These are phyloP conservation scores for Candida sphagnicola DNA, from an alignment of 805 yeast species.

Conservation along the genomic window DNA sequence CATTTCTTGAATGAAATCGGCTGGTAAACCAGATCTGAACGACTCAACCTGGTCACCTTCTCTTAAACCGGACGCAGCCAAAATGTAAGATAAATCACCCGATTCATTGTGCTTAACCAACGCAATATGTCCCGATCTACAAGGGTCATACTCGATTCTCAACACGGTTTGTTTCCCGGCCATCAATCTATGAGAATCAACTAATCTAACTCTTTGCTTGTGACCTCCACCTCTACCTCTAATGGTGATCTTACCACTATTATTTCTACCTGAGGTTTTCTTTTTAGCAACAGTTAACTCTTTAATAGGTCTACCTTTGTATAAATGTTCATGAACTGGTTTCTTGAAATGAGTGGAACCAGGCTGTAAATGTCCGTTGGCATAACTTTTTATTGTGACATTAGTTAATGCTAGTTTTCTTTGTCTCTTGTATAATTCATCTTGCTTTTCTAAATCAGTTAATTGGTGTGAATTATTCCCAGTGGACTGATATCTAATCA, in stretches of 20 bases:
- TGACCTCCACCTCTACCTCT: conserved; percentile 98
- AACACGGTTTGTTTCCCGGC: conserved; percentile 76
- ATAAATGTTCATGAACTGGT: conserved; percentile 82
- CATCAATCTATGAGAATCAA: conserved; percentile 67
- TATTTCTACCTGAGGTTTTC: conserved; percentile 83
- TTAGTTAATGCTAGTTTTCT: conserved; percentile 66
- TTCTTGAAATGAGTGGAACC: conserved; percentile 84
- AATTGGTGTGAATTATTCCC: conserved; percentile 13
- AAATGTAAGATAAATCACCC: conserved; percentile 66
- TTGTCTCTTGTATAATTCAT: conserved; percentile 66
- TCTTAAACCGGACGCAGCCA: conserved; percentile 90
- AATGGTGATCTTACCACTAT: conserved; percentile 82
- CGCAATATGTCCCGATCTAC: conserved; percentile 91
- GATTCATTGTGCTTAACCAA: conserved; percentile 63
- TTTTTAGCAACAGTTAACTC: conserved; percentile 70
- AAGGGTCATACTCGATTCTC: conserved; percentile 94
- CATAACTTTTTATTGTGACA: conserved; percentile 68
- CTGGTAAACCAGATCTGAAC: conserved; percentile 84
- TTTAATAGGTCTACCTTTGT: conserved; percentile 78
- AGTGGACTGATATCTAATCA: conserved; percentile 11
- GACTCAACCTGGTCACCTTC: conserved; percentile 90
- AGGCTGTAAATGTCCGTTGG: conserved; percentile 72
- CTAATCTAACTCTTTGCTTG: conserved; percentile 77
- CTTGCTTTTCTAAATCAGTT: conserved; percentile 79
- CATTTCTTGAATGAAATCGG: conserved; percentile 71